Evolutionary conservation across 2,329 filamentous ascomycete species (phyloP).

Genomic region (Shiraia sp.): DNA sequence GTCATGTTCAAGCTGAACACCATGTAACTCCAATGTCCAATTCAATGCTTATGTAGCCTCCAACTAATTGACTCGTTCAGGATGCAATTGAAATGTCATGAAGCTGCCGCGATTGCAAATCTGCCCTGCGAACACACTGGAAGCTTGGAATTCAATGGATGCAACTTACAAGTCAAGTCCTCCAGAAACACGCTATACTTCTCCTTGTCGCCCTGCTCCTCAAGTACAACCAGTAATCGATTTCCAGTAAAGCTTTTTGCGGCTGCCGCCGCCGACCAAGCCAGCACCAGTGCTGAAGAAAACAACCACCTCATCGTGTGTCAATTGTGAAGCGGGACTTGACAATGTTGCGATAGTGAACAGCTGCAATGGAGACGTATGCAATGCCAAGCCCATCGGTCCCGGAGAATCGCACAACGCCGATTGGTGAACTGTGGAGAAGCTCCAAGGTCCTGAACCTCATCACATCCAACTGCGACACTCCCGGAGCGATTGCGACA

Average conservation of each 20-base stretch:
- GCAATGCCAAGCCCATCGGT: conserved; percentile 39
- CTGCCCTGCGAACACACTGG: not conserved
- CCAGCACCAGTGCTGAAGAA: conserved; percentile 67
- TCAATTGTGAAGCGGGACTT: conserved; percentile 23
- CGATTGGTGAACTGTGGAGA: conserved; percentile 17
- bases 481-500: conserved; percentile 9
- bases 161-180: conserved; percentile 67
- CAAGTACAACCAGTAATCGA: conserved; percentile 82
- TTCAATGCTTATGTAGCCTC: conserved; percentile 15
- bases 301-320: conserved; percentile 75
- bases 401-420: conserved; percentile 29
- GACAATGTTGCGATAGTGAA: conserved; percentile 11
- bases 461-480: conserved; percentile 5
- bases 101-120: not conserved
- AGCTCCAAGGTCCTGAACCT: conserved; percentile 5
- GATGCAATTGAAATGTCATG: not conserved
- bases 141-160: not conserved
- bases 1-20: conserved; percentile 4
- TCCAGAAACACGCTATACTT: conserved; percentile 81
- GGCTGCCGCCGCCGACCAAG: conserved; percentile 68
- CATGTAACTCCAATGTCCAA: conserved; percentile 10
- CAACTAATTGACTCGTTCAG: not conserved
- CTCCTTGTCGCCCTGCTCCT: conserved; percentile 78
- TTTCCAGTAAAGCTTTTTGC: conserved; percentile 79
- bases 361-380: conserved; percentile 42